Conservation (phyloP, 768 basidiomycete species). For the Trametes cinnabarina region DNA sequence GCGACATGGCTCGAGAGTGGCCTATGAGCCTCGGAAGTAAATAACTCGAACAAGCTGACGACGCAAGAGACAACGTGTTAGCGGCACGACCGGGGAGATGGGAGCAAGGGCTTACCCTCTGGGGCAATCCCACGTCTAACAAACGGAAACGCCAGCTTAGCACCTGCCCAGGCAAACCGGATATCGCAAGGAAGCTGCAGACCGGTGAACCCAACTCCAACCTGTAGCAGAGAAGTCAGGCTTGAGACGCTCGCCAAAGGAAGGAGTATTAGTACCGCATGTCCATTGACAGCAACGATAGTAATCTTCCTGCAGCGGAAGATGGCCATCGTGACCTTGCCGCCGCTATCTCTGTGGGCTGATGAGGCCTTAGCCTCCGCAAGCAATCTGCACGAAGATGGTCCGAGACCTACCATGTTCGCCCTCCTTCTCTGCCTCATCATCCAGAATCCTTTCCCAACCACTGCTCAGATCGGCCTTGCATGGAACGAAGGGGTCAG, state of each 20-base stretch:
- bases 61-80: not conserved
- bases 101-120: conserved; percentile 38
- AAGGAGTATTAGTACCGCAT: conserved; percentile 36
- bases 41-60: conserved; percentile 40
- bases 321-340: conserved; percentile 44
- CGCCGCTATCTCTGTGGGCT: conserved; percentile 53
- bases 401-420: conserved; percentile 38
- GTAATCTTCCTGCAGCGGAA: conserved; percentile 55
- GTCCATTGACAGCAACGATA: conserved; percentile 50
- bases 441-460: conserved; percentile 40
- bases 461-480: conserved; percentile 52
- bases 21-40: conserved; percentile 57
- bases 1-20: conserved; percentile 47
- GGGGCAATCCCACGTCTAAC: conserved; percentile 47
- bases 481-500: not conserved
- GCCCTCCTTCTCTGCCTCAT: conserved; percentile 45
- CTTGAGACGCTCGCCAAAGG: not conserved
- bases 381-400: no score
- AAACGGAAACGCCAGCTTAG: conserved; percentile 49
- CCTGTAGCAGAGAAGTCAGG: conserved; percentile 25
- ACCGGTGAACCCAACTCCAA: conserved; percentile 49
- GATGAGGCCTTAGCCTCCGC: no score
- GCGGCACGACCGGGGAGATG: not conserved
- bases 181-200: conserved; percentile 53
- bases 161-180: conserved; percentile 51